Evolutionary conservation across 345 rosid species (phyloP), one percentile per base, ranked within the genome.

Genomic region (Citrus unshiu): DNA sequence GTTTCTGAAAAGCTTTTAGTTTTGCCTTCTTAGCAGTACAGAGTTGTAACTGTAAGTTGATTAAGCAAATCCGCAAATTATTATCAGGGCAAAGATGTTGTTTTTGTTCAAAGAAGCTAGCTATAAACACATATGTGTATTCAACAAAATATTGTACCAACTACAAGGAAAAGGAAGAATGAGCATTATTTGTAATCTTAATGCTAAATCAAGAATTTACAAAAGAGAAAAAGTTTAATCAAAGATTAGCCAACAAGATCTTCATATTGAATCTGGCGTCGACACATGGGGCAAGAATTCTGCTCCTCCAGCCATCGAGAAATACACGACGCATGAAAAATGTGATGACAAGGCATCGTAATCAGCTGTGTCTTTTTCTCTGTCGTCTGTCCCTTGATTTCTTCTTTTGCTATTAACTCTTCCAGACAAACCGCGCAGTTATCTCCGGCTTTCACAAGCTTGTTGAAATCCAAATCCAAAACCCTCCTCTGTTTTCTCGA

Each of bases 341-440:
- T 57, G 6, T 72, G 75, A 57, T 40, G 58, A 58, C 75, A 72
- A 14, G 75, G 75, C 63, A 58, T 21, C 75, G 27, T 7, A 7
- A 43, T 51, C 61, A 72, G 22, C 67, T 27, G 30, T 61, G 32
- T 4, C 32, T 12, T 25, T 61, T 2, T 29, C 66, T 62, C 29
- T 27, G 18, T 46, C 18, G 18, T 3, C 18, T 46, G 14, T 3
- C 16, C 51, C 51, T 46, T 13, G 51, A 16, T 14, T 14, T 61
- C 67, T 27, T 29, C 67, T 63, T 27, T 19, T 5, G 2, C 22
- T 29, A 0, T 7, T 29, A 72, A 51, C 63, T 22, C 75, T 19
- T 72, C 75, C 43, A 72, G 35, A 58, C 75, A 72, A 21, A 72
- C 63, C 63, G 40, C 75, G 24, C 75, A 72, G 1, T 56, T n/a